phyloP scores from a whole-genome alignment of 2,329 filamentous ascomycete species.

The Pseudopyricularia cyperi region DNA sequence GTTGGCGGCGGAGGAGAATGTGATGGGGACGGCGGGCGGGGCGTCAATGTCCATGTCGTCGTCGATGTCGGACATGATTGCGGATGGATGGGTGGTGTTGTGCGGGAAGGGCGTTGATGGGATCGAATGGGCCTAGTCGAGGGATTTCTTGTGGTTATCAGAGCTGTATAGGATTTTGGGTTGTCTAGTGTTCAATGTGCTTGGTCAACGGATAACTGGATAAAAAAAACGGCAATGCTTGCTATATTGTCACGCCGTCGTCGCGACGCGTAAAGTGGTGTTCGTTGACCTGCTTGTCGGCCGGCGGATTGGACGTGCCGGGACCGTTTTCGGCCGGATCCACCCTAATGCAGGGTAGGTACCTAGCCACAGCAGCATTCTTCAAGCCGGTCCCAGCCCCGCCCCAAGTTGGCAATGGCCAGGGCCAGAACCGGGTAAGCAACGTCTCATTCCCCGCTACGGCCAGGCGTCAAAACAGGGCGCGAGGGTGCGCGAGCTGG shows the following conservation, averaged over 20 bases:
- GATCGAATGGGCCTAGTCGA: no score
- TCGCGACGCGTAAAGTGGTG: slow-evolving; percentile 1
- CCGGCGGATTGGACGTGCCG: no score
- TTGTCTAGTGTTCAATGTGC: not conserved
- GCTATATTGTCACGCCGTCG: not conserved
- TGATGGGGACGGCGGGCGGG: slow-evolving; percentile 33
- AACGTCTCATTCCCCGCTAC: not conserved
- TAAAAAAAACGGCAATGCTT: not conserved
- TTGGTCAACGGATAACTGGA: not conserved
- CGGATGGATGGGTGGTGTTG: not conserved
- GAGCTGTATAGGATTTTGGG: not conserved
- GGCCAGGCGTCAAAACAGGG: not conserved
- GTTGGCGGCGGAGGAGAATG: slow-evolving; percentile 62
- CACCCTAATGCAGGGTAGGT: no score
- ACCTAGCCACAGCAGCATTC: no score
- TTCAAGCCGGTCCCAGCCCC: no score
- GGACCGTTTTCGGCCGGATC: no score
- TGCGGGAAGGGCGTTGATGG: no score
- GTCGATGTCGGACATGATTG: slow-evolving; percentile 43
- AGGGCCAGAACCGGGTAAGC: not conserved
- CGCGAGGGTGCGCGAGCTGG: not conserved
- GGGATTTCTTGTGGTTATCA: not conserved
- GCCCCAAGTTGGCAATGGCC: no score
- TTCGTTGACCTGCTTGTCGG: not conserved
- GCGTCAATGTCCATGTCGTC: slow-evolving; percentile 50